These are phyloP conservation scores for Coemansia sp. DNA, from an alignment of 371 early-diverging fungal species.

Conservation along the genomic window DNA sequence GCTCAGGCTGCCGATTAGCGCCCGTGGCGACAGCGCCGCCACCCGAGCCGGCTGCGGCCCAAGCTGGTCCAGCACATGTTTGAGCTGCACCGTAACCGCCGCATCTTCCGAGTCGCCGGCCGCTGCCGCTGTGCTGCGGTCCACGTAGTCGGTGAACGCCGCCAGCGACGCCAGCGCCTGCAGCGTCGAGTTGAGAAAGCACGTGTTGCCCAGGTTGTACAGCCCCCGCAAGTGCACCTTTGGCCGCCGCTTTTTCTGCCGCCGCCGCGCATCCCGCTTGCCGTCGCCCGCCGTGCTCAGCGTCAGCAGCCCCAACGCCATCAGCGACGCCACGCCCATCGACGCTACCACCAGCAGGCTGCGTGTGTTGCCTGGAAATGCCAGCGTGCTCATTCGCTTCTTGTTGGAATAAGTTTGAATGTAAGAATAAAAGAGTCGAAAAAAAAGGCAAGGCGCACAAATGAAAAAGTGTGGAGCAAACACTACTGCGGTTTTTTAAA, in stretches of 20 bases:
- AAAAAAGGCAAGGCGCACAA: background rate
- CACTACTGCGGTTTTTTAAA: background rate
- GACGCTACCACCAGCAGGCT: slow-evolving; percentile 36
- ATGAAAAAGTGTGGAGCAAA: background rate
- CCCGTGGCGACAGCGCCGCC: slow-evolving; percentile 38
- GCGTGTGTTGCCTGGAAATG: slow-evolving; percentile 9
- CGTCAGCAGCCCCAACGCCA: slow-evolving; percentile 28
- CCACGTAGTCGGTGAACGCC: slow-evolving; percentile 25
- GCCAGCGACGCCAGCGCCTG: slow-evolving; percentile 52
- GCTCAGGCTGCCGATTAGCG: slow-evolving; percentile 40
- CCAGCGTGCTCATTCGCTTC: slow-evolving; percentile 10
- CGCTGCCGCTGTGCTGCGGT: slow-evolving; percentile 11
- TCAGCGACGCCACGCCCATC: slow-evolving; percentile 36
- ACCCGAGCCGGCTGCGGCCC: slow-evolving; percentile 17
- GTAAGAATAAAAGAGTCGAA: background rate
- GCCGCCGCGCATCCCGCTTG: slow-evolving; percentile 5
- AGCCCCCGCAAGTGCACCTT: slow-evolving; percentile 59
- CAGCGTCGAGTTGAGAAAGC: slow-evolving; percentile 90
- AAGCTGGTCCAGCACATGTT: slow-evolving; percentile 20
- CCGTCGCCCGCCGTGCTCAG: background rate
- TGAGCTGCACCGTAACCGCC: slow-evolving; percentile 27
- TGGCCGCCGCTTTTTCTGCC: slow-evolving; percentile 8
- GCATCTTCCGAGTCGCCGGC: slow-evolving; percentile 19
- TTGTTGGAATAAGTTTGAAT: background rate
- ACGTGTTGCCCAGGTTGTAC: slow-evolving; percentile 92